These are phyloP conservation scores for Candida hungchunana DNA, from an alignment of 805 yeast genomes.

Conservation along the genomic window DNA sequence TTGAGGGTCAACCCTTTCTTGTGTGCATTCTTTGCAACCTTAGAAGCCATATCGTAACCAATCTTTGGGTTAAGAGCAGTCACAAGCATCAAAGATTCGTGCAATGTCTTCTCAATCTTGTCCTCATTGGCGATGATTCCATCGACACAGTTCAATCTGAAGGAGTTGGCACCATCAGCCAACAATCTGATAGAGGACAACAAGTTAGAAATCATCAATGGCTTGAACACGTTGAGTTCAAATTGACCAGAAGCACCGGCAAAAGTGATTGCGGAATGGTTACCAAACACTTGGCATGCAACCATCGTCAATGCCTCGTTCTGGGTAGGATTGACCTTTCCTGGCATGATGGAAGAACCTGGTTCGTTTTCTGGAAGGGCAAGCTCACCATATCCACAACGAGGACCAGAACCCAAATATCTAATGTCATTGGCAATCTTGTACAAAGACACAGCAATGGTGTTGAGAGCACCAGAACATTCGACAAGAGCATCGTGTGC, in stretches of 20 bases:
- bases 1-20: constrained; percentile 95
- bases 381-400: constrained; percentile 98
- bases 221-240: constrained; percentile 97
- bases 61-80: constrained; percentile 98
- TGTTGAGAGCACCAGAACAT: constrained; percentile 95
- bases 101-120: constrained; percentile 80
- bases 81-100: constrained; percentile 96
- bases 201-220: constrained; percentile 88
- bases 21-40: constrained; percentile 98
- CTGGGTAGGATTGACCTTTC: constrained; percentile 99
- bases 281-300: constrained; percentile 96
- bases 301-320: constrained; percentile 99
- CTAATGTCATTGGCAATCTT: constrained; percentile 98
- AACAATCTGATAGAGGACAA: constrained; percentile 81
- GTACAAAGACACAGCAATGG: constrained; percentile 87
- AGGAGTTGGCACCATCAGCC: constrained; percentile 85
- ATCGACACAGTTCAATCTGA: constrained; percentile 92
- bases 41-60: constrained; percentile 96
- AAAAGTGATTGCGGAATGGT: constrained; percentile 89
- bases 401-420: constrained; percentile 97
- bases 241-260: constrained; percentile 99
- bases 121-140: constrained; percentile 88
- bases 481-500: constrained; percentile 98
- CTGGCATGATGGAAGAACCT: constrained; percentile 99
- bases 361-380: constrained; percentile 97